These are phyloP conservation scores for Candida tallmaniae DNA, from an alignment of 805 yeast species.

Conservation along the genomic window DNA sequence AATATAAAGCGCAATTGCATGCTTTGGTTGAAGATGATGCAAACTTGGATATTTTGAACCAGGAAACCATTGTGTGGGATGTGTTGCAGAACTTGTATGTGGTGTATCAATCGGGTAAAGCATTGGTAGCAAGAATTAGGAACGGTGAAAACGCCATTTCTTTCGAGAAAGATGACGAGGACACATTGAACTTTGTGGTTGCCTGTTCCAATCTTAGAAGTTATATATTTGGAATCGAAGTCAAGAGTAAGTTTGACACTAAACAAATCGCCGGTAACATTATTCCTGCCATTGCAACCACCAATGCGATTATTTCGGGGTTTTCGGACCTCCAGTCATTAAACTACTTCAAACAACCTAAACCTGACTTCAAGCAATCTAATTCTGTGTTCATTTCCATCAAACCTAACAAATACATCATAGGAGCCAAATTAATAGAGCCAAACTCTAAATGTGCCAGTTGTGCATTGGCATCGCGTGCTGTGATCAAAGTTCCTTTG, in stretches of 20 bases:
- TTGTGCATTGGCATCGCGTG: conserved; percentile 52
- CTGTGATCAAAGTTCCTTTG: conserved; percentile 29
- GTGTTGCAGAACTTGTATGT: conserved; percentile 59
- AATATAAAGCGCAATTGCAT: conserved; percentile 10
- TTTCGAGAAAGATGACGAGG: conserved; percentile 95
- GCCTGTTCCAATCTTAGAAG: conserved; percentile 82
- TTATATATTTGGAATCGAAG: conserved; percentile 60
- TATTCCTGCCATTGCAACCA: conserved; percentile 97
- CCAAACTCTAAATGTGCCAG: conserved; percentile 74
- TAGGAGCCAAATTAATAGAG: conserved; percentile 53
- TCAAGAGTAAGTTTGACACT: conserved; percentile 75
- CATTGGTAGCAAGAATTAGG: conserved; percentile 46
- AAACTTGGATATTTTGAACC: conserved; percentile 19
- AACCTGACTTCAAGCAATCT: conserved; percentile 12
- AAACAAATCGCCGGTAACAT: conserved; percentile 97
- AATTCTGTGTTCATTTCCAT: conserved; percentile 37
- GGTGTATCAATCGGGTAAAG: conserved; percentile 44
- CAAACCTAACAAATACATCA: conserved; percentile 58
- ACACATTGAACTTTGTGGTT: conserved; percentile 81
- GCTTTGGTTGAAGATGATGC: conserved; percentile 2
- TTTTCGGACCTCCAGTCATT: conserved; percentile 73
- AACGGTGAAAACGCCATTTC: conserved; percentile 40
- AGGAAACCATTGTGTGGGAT: conserved; percentile 54
- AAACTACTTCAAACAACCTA: conserved; percentile 33
- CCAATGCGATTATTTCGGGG: conserved; percentile 94